Base-by-base conservation (phyloP, 768 basidiomycete genomes). In the Pleurotus tuoliensis region DNA sequence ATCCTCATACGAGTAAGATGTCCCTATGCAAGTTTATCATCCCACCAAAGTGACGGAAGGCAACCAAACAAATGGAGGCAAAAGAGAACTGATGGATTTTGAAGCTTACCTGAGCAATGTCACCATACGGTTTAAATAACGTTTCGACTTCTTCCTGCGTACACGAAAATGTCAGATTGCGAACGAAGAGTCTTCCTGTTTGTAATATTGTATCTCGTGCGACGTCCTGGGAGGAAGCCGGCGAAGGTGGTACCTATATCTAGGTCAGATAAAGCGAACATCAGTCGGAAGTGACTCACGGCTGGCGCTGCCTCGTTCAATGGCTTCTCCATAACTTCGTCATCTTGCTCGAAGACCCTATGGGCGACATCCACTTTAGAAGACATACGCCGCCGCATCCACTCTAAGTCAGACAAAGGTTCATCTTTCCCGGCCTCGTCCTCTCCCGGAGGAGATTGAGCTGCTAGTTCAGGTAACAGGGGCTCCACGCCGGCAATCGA, bases 131-230 rank as follows among this genome's bases (percentile, higher is more conserved):
- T 3, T 70, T 67, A 68, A 94, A 94, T 2, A 86, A 76, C 11
- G 79, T 76, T 2, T 69, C 64, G 0, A 98, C 71, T 49, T 97
- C 94, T 2, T 75, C 69, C 15, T 88, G 81, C 5, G 88, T 87
- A 56, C 90, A 92, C 0, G 87, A 82, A 64, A 94, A 98, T 0
- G 94, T 79, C n/a, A 99, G 71, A 66, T 98, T 99, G n/a, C 97
- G 92, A 4, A 99, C 73, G 66, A 98, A 98, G 2, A 98, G 74
- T 3, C 95, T 83, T 1, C 83, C 80, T 0, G 94, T 95, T 56
- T 81, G 78, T 4, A 87, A 71, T 52, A 96, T 88, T 1, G 85
- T 82, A 34, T 77, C 74, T 50, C 67, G 72, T 3, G 71, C 74
- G 2, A 71, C 59, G 48, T 83, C 78, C 3, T 59, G 45, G 8